A percentile compares a stretch with the other conserved stretches of the same genome.
These are phyloP conservation scores for Silene conica DNA, from an alignment of 148 eudicot species.

Conservation along the genomic window DNA sequence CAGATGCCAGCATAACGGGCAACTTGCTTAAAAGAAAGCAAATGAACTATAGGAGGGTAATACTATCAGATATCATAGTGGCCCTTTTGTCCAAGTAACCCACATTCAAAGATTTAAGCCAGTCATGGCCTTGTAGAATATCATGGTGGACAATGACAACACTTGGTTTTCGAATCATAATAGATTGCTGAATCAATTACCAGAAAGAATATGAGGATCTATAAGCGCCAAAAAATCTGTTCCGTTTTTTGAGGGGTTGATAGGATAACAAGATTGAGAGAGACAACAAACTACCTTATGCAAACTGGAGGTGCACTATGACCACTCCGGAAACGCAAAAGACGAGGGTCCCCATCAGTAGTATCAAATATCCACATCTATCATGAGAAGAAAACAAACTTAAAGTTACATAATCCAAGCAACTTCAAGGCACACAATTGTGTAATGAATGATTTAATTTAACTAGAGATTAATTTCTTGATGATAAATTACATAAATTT, in stretches of 20 bases:
- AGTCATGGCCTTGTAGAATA: not conserved
- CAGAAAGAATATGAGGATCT: not conserved
- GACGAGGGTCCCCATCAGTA: conserved; percentile 90
- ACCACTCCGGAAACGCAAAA: conserved; percentile 91
- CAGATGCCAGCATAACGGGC: not conserved
- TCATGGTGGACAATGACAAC: not conserved
- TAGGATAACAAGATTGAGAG: not conserved
- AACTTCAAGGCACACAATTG: not conserved
- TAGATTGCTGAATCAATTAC: not conserved
- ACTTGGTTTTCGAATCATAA: not conserved
- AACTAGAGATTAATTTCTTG: not conserved
- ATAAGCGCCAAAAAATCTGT: not conserved
- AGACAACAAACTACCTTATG: conserved; percentile 44
- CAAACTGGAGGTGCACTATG: conserved; percentile 99
- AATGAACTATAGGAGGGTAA: not conserved
- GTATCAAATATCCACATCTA: conserved; percentile 98
- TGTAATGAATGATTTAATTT: not conserved
- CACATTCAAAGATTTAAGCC: not conserved
- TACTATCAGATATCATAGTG: not conserved
- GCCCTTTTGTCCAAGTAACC: not conserved
- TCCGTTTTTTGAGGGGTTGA: not conserved
- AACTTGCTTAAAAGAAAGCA: not conserved
- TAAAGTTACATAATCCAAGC: not conserved
- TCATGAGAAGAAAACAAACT: conserved; percentile 9
- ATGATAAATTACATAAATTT: no score